phyloP scores from a whole-genome alignment of 2,329 filamentous ascomycete species.

The Colletotrichum sp. region DNA sequence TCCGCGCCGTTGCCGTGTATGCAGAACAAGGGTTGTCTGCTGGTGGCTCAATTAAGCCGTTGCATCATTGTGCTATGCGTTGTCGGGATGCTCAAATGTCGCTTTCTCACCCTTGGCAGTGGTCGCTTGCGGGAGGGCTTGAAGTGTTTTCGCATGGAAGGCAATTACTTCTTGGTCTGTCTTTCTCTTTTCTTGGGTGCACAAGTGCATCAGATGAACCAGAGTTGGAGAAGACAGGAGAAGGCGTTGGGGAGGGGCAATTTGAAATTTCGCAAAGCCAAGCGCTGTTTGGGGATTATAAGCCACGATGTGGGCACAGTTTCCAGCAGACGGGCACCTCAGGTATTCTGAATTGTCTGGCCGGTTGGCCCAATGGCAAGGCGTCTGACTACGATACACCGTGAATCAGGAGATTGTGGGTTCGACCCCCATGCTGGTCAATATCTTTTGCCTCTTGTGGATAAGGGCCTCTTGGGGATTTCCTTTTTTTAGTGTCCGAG shows the following conservation, averaged over 20 bases:
- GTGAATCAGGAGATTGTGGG: slow-evolving; percentile 22
- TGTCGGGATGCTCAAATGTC: not conserved
- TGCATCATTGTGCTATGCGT: not conserved
- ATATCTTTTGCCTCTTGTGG: not conserved
- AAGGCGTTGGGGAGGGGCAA: not conserved
- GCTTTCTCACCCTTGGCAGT: not conserved
- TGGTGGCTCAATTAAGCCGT: not conserved
- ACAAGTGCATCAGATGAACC: not conserved
- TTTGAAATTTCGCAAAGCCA: not conserved
- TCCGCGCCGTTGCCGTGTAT: not conserved
- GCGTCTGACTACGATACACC: slow-evolving; percentile 43
- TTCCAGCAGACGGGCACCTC: not conserved
- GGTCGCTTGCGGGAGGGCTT: not conserved
- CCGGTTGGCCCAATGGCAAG: slow-evolving; percentile 42
- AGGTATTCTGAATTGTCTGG: slow-evolving; percentile 6
- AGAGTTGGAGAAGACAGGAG: not conserved
- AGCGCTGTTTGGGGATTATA: rapidly evolving
- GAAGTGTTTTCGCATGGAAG: not conserved
- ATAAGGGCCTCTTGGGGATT: not conserved
- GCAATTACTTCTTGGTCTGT: not conserved
- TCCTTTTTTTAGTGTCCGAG: not conserved
- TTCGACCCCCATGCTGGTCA: slow-evolving; percentile 22
- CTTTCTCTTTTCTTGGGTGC: not conserved
- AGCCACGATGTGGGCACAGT: rapidly evolving
- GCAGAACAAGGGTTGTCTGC: not conserved